Evolutionary conservation across 371 early-diverging fungal genomes (phyloP), one percentile per base, ranked within the genome.

Genomic region (Apophysomyces variabilis): DNA sequence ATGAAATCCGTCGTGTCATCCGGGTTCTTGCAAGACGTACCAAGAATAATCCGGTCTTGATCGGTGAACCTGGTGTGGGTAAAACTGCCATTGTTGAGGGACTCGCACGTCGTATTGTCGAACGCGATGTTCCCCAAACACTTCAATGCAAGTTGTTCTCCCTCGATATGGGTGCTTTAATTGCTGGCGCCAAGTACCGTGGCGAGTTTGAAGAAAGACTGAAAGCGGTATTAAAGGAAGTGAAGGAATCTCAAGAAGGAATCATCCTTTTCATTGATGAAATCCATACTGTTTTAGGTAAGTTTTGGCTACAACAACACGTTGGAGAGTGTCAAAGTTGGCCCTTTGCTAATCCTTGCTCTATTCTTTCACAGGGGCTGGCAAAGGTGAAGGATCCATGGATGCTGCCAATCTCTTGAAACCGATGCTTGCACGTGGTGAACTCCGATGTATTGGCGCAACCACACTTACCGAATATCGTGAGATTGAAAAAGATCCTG

Each of bases 181-280:
- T 82, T 44, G 94, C 93, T 5, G 95, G 96, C 57, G 87, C 96
- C 38, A 94, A 95, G 72, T 95, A 93, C 78, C 93, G 96, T 64
- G 99, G 99, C 71, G 98, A 99, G 82, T 99, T 99, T 71, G 99
- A 99, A 79, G 99, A 99, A 74, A 93, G 99, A 32, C 87, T 99
- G 56, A 99, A 99, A 85, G 90, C 93, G 0, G 93, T 99, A 11
- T 84, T 99, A 50, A 96, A 96, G 69, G 99, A 99, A 77, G 94
- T 99, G 66, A 89, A 90, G 72, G 96, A 97, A 39, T 89, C 94
- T 6, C 84, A 92, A 9, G 93, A 93, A 45, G 90, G 92, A 38
- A 89, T 97, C 46, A 99, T 99, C 68, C 80, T 99, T 32, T 99
- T 99, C 77, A 97, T 99, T 72, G 99, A 99, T 81, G 99, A 99